These are phyloP conservation scores for Patellifolia procumbens DNA, from an alignment of 179 eudicot species.

Conservation along the genomic window DNA sequence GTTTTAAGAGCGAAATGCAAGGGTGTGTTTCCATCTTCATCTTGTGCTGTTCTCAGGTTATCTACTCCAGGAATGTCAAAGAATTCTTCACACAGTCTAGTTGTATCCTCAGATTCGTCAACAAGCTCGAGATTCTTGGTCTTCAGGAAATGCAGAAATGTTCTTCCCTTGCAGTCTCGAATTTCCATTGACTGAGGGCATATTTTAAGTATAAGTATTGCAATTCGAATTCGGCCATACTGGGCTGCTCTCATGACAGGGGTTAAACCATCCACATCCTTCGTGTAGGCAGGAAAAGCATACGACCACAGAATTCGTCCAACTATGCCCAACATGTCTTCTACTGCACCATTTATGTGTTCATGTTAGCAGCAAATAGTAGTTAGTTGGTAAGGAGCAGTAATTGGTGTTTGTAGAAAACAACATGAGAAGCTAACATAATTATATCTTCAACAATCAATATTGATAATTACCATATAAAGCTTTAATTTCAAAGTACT, in stretches of 20 bases:
- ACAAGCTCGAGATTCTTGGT: neutral
- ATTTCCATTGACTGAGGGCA: neutral
- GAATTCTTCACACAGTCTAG: neutral
- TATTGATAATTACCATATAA: too few relatives aligned
- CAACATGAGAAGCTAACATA: too few relatives aligned
- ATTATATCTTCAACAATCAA: too few relatives aligned
- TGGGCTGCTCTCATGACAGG: conserved; percentile 17
- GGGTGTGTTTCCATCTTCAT: conserved; percentile 19
- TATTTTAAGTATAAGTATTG: neutral
- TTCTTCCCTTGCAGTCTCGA: neutral
- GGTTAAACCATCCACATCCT: conserved; percentile 9
- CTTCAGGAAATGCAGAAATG: neutral
- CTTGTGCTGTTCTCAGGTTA: conserved; percentile 2
- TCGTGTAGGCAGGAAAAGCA: neutral
- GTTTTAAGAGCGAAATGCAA: conserved; percentile 13
- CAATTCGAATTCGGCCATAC: conserved; percentile 11
- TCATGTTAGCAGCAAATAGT: too few relatives aligned
- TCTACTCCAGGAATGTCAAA: neutral
- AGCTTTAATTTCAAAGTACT: too few relatives aligned
- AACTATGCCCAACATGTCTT: neutral
- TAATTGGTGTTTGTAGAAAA: too few relatives aligned
- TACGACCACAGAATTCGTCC: neutral
- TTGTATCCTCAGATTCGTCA: neutral
- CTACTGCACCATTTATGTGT: neutral
- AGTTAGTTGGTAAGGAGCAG: too few relatives aligned